Percentiles rank a stretch among this genome's conserved stretches.
These are phyloP conservation scores for Discostella pseudostelligera DNA, from an alignment of 108 stramenopile genomes.

Conservation along the genomic window DNA sequence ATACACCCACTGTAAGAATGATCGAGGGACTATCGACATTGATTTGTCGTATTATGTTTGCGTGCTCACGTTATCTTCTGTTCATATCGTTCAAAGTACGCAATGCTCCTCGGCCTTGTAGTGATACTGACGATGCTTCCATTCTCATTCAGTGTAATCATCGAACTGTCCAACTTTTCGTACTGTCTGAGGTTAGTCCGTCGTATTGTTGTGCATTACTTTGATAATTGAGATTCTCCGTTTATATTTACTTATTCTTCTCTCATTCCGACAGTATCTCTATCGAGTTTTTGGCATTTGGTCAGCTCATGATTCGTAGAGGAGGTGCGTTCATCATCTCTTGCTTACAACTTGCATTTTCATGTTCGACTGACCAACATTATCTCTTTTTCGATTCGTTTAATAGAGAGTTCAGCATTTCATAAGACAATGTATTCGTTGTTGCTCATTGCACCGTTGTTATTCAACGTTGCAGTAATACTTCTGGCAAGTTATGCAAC, in stretches of 20 bases:
- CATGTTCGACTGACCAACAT: not conserved
- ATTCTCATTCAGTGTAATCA: constrained; percentile 21
- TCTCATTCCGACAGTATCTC: not conserved
- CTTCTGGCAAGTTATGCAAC: constrained; percentile 41
- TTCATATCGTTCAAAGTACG: constrained; percentile 19
- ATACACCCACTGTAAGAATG: constrained; percentile 37
- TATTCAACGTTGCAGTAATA: constrained; percentile 24
- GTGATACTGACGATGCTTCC: constrained; percentile 32
- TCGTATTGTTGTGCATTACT: no score
- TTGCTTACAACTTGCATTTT: not conserved
- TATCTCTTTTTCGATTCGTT: not conserved
- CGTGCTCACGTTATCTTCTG: no score
- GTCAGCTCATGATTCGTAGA: constrained; percentile 19
- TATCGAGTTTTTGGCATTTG: constrained; percentile 34
- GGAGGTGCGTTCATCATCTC: constrained; percentile 19
- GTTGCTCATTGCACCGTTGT: constrained; percentile 21
- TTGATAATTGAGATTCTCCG: not conserved
- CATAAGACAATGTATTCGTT: constrained; percentile 21
- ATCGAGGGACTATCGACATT: not conserved
- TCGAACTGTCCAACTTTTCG: constrained; percentile 34
- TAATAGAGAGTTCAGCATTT: constrained; percentile 8
- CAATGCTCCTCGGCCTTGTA: constrained; percentile 23
- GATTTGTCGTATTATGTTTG: constrained; percentile 14
- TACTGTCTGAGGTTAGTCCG: constrained; percentile 24
- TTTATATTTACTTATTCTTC: not conserved